Percentiles rank a stretch among this genome's conserved stretches.
These are phyloP conservation scores for Solanum virginianum DNA, from an alignment of 257 asterid species.

Conservation along the genomic window DNA sequence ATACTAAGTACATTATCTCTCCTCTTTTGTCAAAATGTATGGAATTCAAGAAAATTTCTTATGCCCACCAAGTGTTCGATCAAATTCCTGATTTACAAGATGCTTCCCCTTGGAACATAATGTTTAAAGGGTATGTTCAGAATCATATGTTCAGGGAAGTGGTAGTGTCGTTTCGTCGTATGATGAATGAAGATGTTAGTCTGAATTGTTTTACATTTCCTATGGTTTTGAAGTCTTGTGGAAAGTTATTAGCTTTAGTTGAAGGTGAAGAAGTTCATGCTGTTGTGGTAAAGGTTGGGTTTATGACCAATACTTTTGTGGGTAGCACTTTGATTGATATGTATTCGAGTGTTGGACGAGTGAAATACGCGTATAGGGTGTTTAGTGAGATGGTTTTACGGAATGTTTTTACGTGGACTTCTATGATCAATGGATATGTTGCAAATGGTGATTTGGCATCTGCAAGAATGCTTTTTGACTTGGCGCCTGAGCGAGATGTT, in stretches of 20 bases:
- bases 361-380: conserved; percentile 41
- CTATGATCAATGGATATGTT: conserved; percentile 57
- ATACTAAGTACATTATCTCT: conserved; percentile 34
- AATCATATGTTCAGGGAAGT: conserved; percentile 28
- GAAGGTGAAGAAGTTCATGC: conserved; percentile 69
- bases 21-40: conserved; percentile 42
- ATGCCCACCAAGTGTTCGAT: conserved; percentile 56
- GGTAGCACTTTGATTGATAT: conserved; percentile 73
- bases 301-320: conserved; percentile 34
- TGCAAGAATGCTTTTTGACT: conserved; percentile 61
- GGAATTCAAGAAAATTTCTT: conserved; percentile 9
- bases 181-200: conserved; percentile 53
- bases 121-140: conserved; percentile 66
- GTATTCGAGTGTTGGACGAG: conserved; percentile 29
- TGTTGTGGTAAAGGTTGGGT: conserved; percentile 34
- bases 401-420: conserved; percentile 85
- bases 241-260: conserved; percentile 27
- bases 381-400: conserved; percentile 60
- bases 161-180: conserved; percentile 27
- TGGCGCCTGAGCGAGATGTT: conserved; percentile 68
- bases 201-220: conserved; percentile 63
- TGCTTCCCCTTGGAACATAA: conserved; percentile 56
- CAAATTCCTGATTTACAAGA: conserved; percentile 31
- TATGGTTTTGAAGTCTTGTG: conserved; percentile 60
- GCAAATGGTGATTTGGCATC: conserved; percentile 38